Conservation (phyloP, 2,329 filamentous ascomycete genomes). For the Colletotrichum destructivum region DNA sequence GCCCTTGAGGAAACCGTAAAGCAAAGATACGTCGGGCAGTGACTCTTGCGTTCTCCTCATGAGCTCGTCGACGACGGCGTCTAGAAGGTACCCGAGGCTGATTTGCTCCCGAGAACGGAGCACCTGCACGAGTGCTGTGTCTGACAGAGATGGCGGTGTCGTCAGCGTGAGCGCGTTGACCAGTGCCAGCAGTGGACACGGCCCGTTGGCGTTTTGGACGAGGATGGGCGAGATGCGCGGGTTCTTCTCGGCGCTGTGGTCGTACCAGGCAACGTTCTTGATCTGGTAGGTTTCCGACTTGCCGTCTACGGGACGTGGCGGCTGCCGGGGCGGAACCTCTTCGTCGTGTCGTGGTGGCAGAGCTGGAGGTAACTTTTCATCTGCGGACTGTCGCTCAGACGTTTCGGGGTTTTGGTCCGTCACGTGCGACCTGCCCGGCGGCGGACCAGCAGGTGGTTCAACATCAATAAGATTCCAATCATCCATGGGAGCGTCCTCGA, state of each 20-base stretch:
- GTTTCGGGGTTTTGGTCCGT: background rate
- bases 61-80: constrained; percentile 93
- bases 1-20: constrained; percentile 89
- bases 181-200: constrained; percentile 91
- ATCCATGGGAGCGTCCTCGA: constrained; percentile 51
- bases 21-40: constrained; percentile 88
- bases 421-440: background rate
- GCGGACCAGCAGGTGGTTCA: constrained; percentile 18
- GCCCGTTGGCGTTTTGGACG: constrained; percentile 94
- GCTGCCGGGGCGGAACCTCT: constrained; percentile 55
- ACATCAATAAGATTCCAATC: constrained; percentile 64
- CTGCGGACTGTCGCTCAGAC: background rate
- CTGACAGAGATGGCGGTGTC: constrained; percentile 73
- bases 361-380: constrained; percentile 47
- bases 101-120: constrained; percentile 88
- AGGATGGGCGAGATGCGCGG: constrained; percentile 87
- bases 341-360: constrained; percentile 56
- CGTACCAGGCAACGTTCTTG: constrained; percentile 90
- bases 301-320: constrained; percentile 54
- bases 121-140: constrained; percentile 83
- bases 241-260: constrained; percentile 71
- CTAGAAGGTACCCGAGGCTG: constrained; percentile 85
- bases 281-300: constrained; percentile 89
- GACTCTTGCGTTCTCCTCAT: constrained; percentile 77
- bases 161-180: constrained; percentile 93